phyloP scores from a whole-genome alignment of 116 monocot genomes.

The Phalaenopsis hybrid region DNA sequence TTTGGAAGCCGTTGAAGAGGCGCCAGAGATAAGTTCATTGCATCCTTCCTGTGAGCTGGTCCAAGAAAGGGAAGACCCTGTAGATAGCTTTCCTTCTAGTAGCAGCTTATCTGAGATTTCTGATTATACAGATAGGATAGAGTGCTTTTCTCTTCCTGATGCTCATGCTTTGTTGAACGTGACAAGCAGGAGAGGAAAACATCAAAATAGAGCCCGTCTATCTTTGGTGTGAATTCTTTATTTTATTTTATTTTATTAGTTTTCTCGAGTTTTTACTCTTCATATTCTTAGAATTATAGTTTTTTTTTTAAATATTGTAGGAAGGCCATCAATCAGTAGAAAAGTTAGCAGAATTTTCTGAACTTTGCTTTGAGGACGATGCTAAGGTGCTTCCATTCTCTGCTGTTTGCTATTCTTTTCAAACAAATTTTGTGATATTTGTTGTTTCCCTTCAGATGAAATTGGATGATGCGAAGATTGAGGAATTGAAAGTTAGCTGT shows the following conservation, averaged over 20 bases:
- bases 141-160: conserved; percentile 47
- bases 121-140: conserved; percentile 15
- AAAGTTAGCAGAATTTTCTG: conserved; percentile 6
- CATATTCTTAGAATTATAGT: not conserved
- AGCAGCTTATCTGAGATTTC: conserved; percentile 5
- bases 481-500: conserved; percentile 8
- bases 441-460: conserved; percentile 10
- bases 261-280: not conserved
- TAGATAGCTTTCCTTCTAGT: conserved; percentile 10
- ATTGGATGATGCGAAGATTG: conserved; percentile 13
- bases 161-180: conserved; percentile 58
- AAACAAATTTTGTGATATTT: not conserved
- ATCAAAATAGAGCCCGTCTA: conserved; percentile 18
- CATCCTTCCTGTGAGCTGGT: conserved; percentile 39
- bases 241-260: too few species aligned
- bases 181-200: conserved; percentile 71
- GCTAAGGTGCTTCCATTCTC: conserved; percentile 21
- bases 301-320: not conserved
- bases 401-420: not conserved
- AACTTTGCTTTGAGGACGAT: conserved; percentile 12
- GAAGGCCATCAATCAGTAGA: conserved; percentile 12
- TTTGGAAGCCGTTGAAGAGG: conserved; percentile 10
- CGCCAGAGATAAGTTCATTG: conserved; percentile 16
- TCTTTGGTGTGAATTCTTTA: conserved; percentile 22
- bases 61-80: conserved; percentile 30